These are phyloP conservation scores for Amanita jacksonii DNA, from an alignment of 768 basidiomycete species.

Conservation along the genomic window DNA sequence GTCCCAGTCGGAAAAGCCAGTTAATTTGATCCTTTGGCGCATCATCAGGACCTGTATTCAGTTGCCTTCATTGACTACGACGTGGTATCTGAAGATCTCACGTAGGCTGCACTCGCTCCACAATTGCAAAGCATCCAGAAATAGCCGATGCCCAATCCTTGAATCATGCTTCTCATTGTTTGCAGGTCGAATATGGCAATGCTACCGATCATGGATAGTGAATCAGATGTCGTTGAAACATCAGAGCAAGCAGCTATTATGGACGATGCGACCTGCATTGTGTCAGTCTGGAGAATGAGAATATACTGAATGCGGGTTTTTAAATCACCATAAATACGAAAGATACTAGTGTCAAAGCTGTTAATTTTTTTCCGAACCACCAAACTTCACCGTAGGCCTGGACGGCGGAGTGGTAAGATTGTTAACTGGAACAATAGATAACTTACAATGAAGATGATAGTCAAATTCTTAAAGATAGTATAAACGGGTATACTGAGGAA, in stretches of 20 bases:
- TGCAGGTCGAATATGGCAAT: slow-evolving; percentile 28
- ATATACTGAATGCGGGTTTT: neutral
- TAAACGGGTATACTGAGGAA: slow-evolving; percentile 94
- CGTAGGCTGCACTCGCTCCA: slow-evolving; percentile 82
- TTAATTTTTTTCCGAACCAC: slow-evolving; percentile 91
- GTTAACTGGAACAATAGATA: slow-evolving; percentile 1
- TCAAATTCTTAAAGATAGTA: slow-evolving; percentile 98
- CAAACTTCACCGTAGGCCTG: slow-evolving; percentile 96
- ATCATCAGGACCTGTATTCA: slow-evolving; percentile 73
- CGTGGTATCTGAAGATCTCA: slow-evolving; percentile 24
- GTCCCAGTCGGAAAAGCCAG: slow-evolving; percentile 96
- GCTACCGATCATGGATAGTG: slow-evolving; percentile 24
- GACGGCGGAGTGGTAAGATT: slow-evolving; percentile 2
- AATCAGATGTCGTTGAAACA: slow-evolving; percentile 39
- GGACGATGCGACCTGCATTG: slow-evolving; percentile 73
- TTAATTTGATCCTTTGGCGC: slow-evolving; percentile 92
- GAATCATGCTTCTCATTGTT: slow-evolving; percentile 35
- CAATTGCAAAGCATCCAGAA: slow-evolving; percentile 97
- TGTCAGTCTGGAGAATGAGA: neutral
- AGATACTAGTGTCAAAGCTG: slow-evolving; percentile 77
- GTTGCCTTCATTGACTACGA: neutral
- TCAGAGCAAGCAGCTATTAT: slow-evolving; percentile 97
- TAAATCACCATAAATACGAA: slow-evolving; percentile 82
- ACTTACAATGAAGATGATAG: slow-evolving; percentile 95
- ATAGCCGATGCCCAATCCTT: slow-evolving; percentile 69